Conservation (phyloP, 1,139 yeast species). For the Saccharomyces uvarum region DNA sequence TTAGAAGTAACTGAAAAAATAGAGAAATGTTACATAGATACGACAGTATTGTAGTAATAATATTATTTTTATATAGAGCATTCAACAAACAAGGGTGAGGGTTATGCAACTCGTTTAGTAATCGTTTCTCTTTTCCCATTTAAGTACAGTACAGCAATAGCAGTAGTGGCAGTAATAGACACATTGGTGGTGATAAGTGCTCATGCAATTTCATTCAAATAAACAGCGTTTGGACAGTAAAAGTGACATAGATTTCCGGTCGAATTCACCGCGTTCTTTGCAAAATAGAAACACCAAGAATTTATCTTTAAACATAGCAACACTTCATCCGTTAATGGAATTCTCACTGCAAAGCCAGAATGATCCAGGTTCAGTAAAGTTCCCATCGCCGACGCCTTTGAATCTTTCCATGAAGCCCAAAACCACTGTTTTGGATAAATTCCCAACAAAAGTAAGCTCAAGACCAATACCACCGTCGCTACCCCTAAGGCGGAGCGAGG, state of each 20-base stretch:
- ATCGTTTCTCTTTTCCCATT: background rate
- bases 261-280: conserved; percentile 16
- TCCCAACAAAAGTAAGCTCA: background rate
- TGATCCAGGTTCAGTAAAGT: background rate
- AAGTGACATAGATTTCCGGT: background rate
- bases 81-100: background rate
- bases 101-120: background rate
- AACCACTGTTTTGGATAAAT: background rate
- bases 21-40: background rate
- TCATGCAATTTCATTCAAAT: background rate
- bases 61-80: background rate
- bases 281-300: conserved; percentile 29
- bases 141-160: background rate
- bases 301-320: conserved; percentile 18
- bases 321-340: background rate
- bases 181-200: background rate
- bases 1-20: background rate
- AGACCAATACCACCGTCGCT: conserved; percentile 3
- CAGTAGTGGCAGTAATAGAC: background rate
- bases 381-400: background rate
- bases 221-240: background rate
- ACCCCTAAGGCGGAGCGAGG: conserved; percentile 14
- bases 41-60: background rate
- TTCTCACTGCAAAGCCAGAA: conserved; percentile 3
- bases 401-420: background rate